Conservation (phyloP, 2,329 filamentous ascomycete genomes). For the Ustilaginoidea virens region DNA sequence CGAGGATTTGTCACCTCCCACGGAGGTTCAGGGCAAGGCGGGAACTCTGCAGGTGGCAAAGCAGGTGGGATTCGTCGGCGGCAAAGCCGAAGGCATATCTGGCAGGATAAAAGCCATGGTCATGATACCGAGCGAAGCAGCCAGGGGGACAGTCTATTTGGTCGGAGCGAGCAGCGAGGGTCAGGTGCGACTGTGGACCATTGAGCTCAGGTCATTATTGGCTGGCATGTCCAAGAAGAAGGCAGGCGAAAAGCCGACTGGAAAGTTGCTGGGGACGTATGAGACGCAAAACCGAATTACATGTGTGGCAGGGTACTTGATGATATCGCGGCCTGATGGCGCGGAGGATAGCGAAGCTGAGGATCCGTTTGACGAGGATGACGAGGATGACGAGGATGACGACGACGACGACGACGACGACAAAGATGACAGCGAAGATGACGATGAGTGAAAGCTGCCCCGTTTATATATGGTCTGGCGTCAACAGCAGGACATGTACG, state of each 20-base stretch:
- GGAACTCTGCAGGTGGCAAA: conserved; percentile 39
- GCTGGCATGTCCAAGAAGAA: conserved; percentile 12
- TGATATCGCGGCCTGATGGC: conserved; percentile 53
- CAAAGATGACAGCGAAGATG: conserved; percentile 1
- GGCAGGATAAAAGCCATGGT: conserved; percentile 83
- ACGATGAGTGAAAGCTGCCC: conserved; percentile 1
- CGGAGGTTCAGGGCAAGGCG: conserved; percentile 18
- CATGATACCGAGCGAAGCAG: conserved; percentile 32
- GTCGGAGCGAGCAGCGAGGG: conserved; percentile 76
- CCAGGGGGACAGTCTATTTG: conserved; percentile 34
- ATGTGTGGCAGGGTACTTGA: conserved; percentile 72
- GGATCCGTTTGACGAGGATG: conserved; percentile 25
- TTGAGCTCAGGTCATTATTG: conserved; percentile 32
- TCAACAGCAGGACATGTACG: too few relatives aligned
- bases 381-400: conserved; percentile 22
- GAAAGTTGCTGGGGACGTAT: conserved; percentile 58
- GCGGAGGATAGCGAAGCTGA: conserved; percentile 43
- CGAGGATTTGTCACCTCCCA: conserved; percentile 24
- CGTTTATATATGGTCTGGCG: too few relatives aligned
- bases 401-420: conserved; percentile 11
- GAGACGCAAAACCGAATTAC: conserved; percentile 83
- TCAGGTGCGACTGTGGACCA: conserved; percentile 60
- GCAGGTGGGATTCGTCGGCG: conserved; percentile 64
- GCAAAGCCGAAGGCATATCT: conserved; percentile 48
- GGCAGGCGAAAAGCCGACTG: conserved; percentile 26